Base-by-base conservation (phyloP, 1,139 yeast species). In the Candida sanyaensis region DNA sequence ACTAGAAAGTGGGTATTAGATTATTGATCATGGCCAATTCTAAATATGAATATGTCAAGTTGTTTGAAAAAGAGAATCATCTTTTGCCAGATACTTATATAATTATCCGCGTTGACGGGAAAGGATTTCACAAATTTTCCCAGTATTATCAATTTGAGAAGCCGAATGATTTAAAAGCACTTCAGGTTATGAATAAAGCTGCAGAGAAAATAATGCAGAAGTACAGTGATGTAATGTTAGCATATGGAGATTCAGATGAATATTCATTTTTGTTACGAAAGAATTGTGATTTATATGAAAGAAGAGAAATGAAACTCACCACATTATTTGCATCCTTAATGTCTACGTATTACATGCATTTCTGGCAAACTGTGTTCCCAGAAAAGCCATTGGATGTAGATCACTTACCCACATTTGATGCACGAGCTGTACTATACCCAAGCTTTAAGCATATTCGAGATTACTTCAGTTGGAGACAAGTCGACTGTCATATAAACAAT, bases 191-290 rank as follows among this genome's bases (percentile, higher is more conserved):
- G 92, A 93, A 91, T 66, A 72, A 75, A 3, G 84, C 96, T 2
- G 99, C 99, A 0, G 57, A 62, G 50, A 77, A 79, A 43, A 78
- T 91, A 7, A 78, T 89, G 76, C 68, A 74, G 34, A 72, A 74
- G 40, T 75, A 87, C 24, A 82, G 89, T 9, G 99, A 95, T 55
- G 78, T 90, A 1, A 61, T 84, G 23, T 55, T 92, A 64, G 96
- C 96, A 0, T 93, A 87, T 62, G 99, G 99, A 0, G 98, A 93
- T 60, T 86, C 96, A 31, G 99, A 93, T 64, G 99, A 93, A 68
- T 93, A 88, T 64, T 87, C 95, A 23, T 92, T 92, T 64, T 77
- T 92, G 7, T 66, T 93, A 45, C 71, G 83, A 31, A 79, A 75
- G 47, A 75, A 73, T 38, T 84, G 96, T 43, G 70, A 71, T 2